Conservation (phyloP, 495 filamentous ascomycete species). For the Diplogelasinospora grovesii region DNA sequence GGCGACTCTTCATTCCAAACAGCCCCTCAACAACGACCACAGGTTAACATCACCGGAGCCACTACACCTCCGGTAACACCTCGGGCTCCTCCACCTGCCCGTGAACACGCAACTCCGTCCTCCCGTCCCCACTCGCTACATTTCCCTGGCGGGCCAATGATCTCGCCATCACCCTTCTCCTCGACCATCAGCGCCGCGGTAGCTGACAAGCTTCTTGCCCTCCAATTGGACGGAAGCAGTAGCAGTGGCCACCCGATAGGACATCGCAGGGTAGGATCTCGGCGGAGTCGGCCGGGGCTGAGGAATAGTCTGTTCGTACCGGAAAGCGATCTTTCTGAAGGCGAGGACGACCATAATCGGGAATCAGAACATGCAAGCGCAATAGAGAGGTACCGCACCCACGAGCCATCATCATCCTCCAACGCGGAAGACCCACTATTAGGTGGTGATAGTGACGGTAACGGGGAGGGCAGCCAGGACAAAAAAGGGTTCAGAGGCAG, state of each 20-base stretch:
- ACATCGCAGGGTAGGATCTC: constrained; percentile 19
- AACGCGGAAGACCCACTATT: background rate
- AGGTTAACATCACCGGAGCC: constrained; percentile 12
- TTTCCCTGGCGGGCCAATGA: constrained; percentile 30
- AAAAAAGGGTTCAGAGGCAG: constrained; percentile 20
- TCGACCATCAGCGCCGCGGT: constrained; percentile 42
- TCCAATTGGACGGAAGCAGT: constrained; percentile 26
- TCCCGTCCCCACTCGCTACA: constrained; percentile 30
- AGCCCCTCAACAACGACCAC: constrained; percentile 14
- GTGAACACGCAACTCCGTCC: constrained; percentile 7
- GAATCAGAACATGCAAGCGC: constrained; percentile 4
- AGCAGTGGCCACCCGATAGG: constrained; percentile 16
- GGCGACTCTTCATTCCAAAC: constrained; percentile 7
- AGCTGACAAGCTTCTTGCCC: constrained; percentile 34
- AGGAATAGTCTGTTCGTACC: constrained; percentile 39
- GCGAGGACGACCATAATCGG: constrained; percentile 8
- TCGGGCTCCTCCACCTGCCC: constrained; percentile 17
- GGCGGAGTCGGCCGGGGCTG: constrained; percentile 28
- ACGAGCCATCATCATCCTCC: constrained; percentile 8
- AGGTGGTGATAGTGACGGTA: constrained; percentile 1
- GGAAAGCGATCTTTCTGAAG: constrained; percentile 24
- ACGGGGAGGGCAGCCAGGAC: background rate
- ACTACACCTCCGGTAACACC: constrained; percentile 15
- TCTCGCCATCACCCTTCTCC: constrained; percentile 43
- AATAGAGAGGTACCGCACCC: constrained; percentile 7